Percentiles rank a stretch among this genome's conserved stretches.
Evolutionary conservation across 208 protist genomes (phyloP).

Genomic region (Wallacemonas collosoma): DNA sequence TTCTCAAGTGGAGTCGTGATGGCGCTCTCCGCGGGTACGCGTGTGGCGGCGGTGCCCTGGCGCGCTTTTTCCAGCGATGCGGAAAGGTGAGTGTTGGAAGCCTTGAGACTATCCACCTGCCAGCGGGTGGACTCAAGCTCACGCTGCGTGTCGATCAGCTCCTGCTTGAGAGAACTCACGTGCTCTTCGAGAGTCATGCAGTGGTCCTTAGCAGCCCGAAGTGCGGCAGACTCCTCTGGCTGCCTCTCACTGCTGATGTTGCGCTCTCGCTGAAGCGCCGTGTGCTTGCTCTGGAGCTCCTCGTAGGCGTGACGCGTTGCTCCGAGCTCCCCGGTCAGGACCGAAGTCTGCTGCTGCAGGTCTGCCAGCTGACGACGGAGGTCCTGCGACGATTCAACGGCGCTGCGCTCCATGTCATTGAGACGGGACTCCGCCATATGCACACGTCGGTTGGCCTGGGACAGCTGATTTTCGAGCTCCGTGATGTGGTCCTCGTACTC

Average conservation of each 20-base stretch:
- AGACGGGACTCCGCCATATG: slow-evolving; percentile 61
- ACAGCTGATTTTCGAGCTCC: slow-evolving; percentile 56
- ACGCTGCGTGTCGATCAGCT: slow-evolving; percentile 16
- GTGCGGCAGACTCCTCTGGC: slow-evolving; percentile 18
- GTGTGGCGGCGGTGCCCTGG: slow-evolving; percentile 1
- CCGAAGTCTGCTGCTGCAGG: slow-evolving; percentile 36
- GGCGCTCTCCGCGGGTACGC: not conserved
- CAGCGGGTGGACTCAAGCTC: slow-evolving; percentile 19
- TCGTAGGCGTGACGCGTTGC: slow-evolving; percentile 32
- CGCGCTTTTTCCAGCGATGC: not conserved
- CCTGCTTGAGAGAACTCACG: slow-evolving; percentile 16
- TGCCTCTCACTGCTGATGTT: not conserved
- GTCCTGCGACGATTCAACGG: slow-evolving; percentile 50
- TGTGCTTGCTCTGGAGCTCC: slow-evolving; percentile 41
- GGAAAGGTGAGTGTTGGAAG: slow-evolving; percentile 7
- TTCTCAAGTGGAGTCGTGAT: slow-evolving; percentile 12
- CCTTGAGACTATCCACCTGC: slow-evolving; percentile 17
- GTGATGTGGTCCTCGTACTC: slow-evolving; percentile 56
- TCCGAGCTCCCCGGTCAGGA: slow-evolving; percentile 36
- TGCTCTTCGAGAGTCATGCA: slow-evolving; percentile 13
- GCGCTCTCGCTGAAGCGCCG: slow-evolving; percentile 32
- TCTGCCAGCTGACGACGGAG: slow-evolving; percentile 62
- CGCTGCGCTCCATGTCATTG: slow-evolving; percentile 45
- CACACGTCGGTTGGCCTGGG: slow-evolving; percentile 48
- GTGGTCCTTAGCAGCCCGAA: slow-evolving; percentile 10